Evolutionary conservation across 2,329 filamentous ascomycete species (phyloP).

Genomic region (Claviceps capensis): DNA sequence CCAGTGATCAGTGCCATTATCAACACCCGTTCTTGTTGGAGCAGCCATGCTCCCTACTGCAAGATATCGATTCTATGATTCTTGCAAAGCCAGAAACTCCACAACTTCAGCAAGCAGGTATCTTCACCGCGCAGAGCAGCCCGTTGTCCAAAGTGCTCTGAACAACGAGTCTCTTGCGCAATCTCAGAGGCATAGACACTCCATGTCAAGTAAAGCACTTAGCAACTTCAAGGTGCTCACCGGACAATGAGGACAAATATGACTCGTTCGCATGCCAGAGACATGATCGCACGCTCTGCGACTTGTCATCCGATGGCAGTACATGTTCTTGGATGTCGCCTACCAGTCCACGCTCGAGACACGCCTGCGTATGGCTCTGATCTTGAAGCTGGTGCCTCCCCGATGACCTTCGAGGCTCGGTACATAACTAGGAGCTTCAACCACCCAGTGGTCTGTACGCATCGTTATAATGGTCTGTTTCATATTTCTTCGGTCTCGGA

Average conservation of each 20-base stretch:
- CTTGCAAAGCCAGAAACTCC: neutral
- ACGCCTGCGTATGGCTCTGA: neutral
- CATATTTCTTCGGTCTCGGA: neutral
- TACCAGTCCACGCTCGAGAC: neutral
- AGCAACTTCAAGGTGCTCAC: no score
- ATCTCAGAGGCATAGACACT: constrained; percentile 2
- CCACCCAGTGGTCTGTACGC: neutral
- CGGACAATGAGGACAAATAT: neutral
- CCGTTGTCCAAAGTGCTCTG: neutral
- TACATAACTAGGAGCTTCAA: neutral
- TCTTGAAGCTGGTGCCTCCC: neutral
- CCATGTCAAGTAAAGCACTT: neutral
- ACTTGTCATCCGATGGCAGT: constrained; percentile 1
- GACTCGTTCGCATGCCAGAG: neutral
- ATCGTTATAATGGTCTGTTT: neutral
- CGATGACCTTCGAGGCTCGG: neutral
- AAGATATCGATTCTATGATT: neutral
- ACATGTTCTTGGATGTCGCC: neutral
- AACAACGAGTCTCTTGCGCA: neutral
- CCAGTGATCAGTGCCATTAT: neutral
- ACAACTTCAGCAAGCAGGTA: neutral
- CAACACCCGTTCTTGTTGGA: neutral
- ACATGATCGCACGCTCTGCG: neutral
- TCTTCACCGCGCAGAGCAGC: neutral
- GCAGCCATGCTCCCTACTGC: neutral